Base-by-base conservation (phyloP, 1,139 yeast species). In the Suzukiozyma palmioleophila region DNA sequence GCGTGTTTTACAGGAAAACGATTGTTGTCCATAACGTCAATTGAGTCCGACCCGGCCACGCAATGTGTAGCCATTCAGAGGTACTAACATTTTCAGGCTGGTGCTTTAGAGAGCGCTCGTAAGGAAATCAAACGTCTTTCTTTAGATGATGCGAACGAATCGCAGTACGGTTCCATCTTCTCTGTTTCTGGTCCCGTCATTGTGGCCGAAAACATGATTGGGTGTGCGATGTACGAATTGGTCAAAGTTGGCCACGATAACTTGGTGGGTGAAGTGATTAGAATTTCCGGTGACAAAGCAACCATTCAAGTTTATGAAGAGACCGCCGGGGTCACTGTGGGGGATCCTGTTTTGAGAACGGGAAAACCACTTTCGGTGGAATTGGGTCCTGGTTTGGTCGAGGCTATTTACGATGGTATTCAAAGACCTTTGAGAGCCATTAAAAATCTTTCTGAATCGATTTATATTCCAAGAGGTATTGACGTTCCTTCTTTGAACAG, bases 231-330 rank as follows among this genome's bases (percentile, higher is more conserved):
- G 99, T 89, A 92, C 76, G 99, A 92, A 65, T 77, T 92, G 66
- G 92, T 92, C 56, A 89, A 84, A 65, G 98, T 92, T 47, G 98
- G 99, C 52, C 97, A 92, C 64, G 96, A 88, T 56, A 88, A 78
- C 64, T 77, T 92, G 62, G 97, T 92, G 37, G 99, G 98, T 61
- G 99, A 92, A 69, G 97, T 92, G 53, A 92, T 92, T 64, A 84
- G 98, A 75, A 90, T 92, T 51, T 92, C 82, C 58, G 95, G 83
- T 47, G 98, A 92, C 64, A 90, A 89, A 69, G 96, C 97, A 45
- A 92, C 98, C 39, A 88, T 92, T 54, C 99, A 92, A 75, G 98
- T 92, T 44, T 92, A 92, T 66, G 99, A 92, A 73, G 98, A 92
- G 69, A 92, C 98, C 39, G 96, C 97, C 1, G 99, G 99, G 70